Conservation (phyloP, 768 basidiomycete genomes). For the Kwoniella sp. region DNA sequence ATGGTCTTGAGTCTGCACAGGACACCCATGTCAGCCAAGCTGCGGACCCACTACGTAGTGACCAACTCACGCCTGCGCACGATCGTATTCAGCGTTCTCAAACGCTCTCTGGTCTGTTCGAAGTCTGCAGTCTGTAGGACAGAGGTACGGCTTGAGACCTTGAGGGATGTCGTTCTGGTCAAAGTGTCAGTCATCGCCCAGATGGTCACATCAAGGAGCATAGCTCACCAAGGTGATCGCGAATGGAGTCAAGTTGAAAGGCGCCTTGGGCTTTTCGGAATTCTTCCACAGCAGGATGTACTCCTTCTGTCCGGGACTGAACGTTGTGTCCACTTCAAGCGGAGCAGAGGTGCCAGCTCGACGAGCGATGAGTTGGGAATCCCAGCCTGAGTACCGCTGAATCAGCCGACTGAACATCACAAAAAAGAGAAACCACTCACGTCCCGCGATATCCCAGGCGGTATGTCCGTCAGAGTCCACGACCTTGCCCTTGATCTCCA, state of each 20-base stretch:
- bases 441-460: constrained; percentile 83
- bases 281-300: constrained; percentile 90
- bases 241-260: constrained; percentile 93
- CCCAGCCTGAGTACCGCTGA: constrained; percentile 58
- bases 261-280: constrained; percentile 71
- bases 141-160: constrained; percentile 66
- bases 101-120: constrained; percentile 93
- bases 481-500: constrained; percentile 84
- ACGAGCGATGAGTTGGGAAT: constrained; percentile 84
- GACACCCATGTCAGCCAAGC: not conserved
- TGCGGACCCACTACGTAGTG: too few relatives aligned
- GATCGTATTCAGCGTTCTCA: constrained; percentile 80
- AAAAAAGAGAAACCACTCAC: constrained; percentile 50
- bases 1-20: constrained; percentile 34
- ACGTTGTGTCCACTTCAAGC: constrained; percentile 31
- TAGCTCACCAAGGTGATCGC: constrained; percentile 66
- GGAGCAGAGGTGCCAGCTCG: constrained; percentile 56
- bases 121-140: constrained; percentile 86
- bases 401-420: not conserved
- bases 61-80: constrained; percentile 67
- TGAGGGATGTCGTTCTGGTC: constrained; percentile 69
- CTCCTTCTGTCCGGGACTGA: constrained; percentile 55
- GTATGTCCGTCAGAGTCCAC: constrained; percentile 61
- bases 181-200: not conserved
- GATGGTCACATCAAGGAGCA: not conserved